Evolutionary conservation across 1,284 basidiomycete species (phyloP).

Genomic region (Marasmius oreades): DNA sequence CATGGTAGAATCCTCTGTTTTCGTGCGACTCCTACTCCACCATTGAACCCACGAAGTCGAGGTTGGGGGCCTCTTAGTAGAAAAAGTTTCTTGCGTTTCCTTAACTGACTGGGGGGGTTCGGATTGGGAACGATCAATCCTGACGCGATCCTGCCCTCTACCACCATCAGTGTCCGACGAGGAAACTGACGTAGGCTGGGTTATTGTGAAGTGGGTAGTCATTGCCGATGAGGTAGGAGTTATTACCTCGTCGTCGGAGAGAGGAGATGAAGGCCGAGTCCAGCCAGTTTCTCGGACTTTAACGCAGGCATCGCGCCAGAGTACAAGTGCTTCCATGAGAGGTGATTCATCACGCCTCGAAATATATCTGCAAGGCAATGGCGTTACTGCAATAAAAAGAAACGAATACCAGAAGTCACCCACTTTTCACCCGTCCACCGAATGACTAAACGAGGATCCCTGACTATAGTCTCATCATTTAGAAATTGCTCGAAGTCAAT

Average conservation of each 20-base stretch:
- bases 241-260: slow-evolving; percentile 25
- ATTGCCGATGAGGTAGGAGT: background rate
- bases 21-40: slow-evolving; percentile 63
- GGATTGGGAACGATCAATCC: slow-evolving; percentile 30
- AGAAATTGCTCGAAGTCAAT: slow-evolving; percentile 56
- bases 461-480: slow-evolving; percentile 48
- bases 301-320: slow-evolving; percentile 49
- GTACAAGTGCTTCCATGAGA: slow-evolving; percentile 59
- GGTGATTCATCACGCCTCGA: slow-evolving; percentile 59
- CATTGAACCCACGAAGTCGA: slow-evolving; percentile 71
- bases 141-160: slow-evolving; percentile 21
- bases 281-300: slow-evolving; percentile 12
- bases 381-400: slow-evolving; percentile 1
- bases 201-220: background rate
- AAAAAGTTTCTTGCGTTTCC: slow-evolving; percentile 16
- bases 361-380: slow-evolving; percentile 47
- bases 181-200: slow-evolving; percentile 7
- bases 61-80: slow-evolving; percentile 39
- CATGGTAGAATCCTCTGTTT: slow-evolving; percentile 14
- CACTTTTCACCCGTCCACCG: slow-evolving; percentile 62
- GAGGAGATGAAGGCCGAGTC: slow-evolving; percentile 27
- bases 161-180: slow-evolving; percentile 12
- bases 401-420: slow-evolving; percentile 22
- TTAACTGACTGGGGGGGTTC: slow-evolving; percentile 30
- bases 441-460: slow-evolving; percentile 59